Evolutionary conservation across 345 rosid genomes (phyloP), one percentile per base, ranked within the genome.

Genomic region (Melastoma malabathricum): DNA sequence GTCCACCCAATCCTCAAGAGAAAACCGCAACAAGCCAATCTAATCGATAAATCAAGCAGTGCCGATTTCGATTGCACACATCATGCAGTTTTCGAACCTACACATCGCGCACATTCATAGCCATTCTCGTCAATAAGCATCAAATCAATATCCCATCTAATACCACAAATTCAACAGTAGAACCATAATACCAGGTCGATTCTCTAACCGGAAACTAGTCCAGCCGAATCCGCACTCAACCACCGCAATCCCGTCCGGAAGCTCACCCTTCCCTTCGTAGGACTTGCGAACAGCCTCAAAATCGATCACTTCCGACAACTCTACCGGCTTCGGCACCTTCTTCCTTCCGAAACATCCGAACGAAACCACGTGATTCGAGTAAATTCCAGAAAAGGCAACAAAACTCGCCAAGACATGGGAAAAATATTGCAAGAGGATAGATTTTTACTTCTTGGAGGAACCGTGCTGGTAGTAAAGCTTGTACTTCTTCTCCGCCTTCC

Each of bases 401-500:
- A 10, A 29, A 39, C 18, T 6, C 31, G n/a, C 46, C 27, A 0
- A 0, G 2, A 5, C 13, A 19, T n/a, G 18, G 64, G 18, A 5
- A 13, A 27, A 52, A 44, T 15, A 7, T 4, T 0, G 23, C 6
- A 58, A 44, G 48, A 44, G 54, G 18, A 18, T 18, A 6, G 27
- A 6, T 13, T 44, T 23, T 19, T 77, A 86, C 96, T 73, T 86
- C 61, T 82, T 84, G 5, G 68, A 70, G 41, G 72, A 53, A 12
- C 75, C 74, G 34, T 77, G 85, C 61, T 80, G 87, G 63, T 82
- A 80, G 61, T 80, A 86, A 15, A 90, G 77, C 63, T 84, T 90
- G 85, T 82, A 90, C 64, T 80, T 64, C 89, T 86, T 90, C 82
- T 86, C 96, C n/a, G 94, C 80, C 67, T 60, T 68, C 65, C 92